phyloP scores from a whole-genome alignment of 768 basidiomycete genomes.

The Pisolithus albus region DNA sequence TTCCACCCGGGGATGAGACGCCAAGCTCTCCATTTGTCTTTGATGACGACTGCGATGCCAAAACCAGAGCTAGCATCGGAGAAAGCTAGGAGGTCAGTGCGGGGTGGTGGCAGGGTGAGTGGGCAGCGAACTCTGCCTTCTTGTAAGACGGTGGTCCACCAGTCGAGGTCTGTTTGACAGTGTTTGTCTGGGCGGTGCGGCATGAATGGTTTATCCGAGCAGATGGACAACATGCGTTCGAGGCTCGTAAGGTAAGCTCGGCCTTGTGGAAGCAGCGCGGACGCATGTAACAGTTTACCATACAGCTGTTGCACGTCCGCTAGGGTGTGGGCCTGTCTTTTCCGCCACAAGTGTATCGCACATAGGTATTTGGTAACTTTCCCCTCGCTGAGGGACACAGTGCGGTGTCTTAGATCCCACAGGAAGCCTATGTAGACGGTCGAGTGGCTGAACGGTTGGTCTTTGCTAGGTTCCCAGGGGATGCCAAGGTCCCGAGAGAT shows the following conservation, averaged over 20 bases:
- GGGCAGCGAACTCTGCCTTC: background rate
- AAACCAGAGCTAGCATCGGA: constrained; percentile 15
- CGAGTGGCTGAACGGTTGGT: constrained; percentile 14
- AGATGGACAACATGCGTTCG: constrained; percentile 30
- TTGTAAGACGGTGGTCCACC: constrained; percentile 23
- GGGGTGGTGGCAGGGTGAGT: background rate
- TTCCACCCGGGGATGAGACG: constrained; percentile 12
- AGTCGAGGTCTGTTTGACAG: constrained; percentile 21
- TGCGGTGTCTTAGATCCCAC: constrained; percentile 23
- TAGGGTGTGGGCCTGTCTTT: constrained; percentile 19
- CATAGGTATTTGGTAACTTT: constrained; percentile 26
- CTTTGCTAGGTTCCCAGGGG: too few relatives aligned
- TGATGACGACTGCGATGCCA: constrained; percentile 16
- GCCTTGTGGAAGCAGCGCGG: constrained; percentile 24
- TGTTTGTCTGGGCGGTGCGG: constrained; percentile 12
- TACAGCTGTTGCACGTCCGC: constrained; percentile 31
- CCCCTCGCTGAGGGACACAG: constrained; percentile 9
- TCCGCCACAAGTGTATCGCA: constrained; percentile 23
- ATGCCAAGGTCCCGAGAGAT: too few relatives aligned
- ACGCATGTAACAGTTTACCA: constrained; percentile 35
- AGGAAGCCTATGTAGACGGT: constrained; percentile 21
- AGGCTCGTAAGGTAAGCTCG: constrained; percentile 35
- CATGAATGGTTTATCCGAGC: constrained; percentile 10
- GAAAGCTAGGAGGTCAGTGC: background rate
- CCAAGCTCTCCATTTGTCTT: constrained; percentile 19